These are phyloP conservation scores for Cantharellus anzutake DNA, from an alignment of 768 basidiomycete species.

Conservation along the genomic window DNA sequence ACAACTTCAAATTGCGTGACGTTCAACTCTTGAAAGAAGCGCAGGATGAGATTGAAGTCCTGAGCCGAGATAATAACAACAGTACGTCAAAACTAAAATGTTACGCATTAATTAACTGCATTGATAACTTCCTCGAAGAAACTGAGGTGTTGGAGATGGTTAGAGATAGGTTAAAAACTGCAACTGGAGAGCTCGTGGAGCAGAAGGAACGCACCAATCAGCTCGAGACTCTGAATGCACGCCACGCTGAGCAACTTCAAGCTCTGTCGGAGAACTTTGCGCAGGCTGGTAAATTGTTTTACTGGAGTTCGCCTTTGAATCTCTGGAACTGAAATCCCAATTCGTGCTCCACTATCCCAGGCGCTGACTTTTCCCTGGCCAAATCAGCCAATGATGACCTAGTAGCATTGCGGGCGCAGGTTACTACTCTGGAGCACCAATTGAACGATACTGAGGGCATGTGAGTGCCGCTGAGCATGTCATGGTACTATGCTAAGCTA, in stretches of 20 bases:
- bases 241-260: neutral
- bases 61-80: neutral
- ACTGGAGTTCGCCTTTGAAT: neutral
- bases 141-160: constrained; percentile 5
- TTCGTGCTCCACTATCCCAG: neutral
- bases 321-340: neutral
- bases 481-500: too few relatives aligned
- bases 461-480: too few relatives aligned
- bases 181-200: constrained; percentile 4
- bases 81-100: neutral
- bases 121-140: neutral
- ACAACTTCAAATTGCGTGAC: neutral
- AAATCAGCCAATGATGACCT: neutral
- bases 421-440: too few relatives aligned
- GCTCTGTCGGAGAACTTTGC: neutral
- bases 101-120: neutral
- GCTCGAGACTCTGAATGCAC: neutral
- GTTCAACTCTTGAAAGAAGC: neutral
- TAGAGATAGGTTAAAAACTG: constrained; percentile 1
- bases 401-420: too few relatives aligned
- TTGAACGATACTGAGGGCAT: too few relatives aligned
- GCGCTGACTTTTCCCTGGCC: neutral
- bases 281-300: neutral
- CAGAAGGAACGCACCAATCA: constrained; percentile 1
- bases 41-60: neutral